Evolutionary conservation across 495 filamentous ascomycete species (phyloP), one percentile per base, ranked within the genome.

Genomic region (Talaromyces proteolyticus): DNA sequence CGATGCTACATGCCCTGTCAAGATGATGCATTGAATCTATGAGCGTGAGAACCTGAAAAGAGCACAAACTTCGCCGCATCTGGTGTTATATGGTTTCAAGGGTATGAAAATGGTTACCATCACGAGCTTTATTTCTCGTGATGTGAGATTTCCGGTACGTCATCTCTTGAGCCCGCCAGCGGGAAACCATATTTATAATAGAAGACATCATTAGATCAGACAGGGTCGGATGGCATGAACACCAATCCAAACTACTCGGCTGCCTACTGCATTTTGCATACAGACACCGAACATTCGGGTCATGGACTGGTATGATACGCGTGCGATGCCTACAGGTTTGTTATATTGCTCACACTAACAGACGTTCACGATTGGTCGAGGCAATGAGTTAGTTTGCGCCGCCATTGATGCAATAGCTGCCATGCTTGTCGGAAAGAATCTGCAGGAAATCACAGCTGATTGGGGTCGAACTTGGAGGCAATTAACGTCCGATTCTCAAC

Each of bases 191-290:
- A 29, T 12, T 29, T 6, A 17, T 17, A 42, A 5, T 6, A 17
- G 36, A 44, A 84, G 83, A 96, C 91, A 39, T 95, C 91, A 38
- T 80, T 96, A 38, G 88, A 95, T 68, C 91, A 91, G 72, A 94
- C 89, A 4, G 91, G 91, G 57, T 94, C 89, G 26, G 91, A 96
- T 78, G 91, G 91, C 60, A 96, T 96, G 91, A 95, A 96, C 64
- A 86, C 88, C 10, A 88, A 91, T 5, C 87, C 89, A 26, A 91
- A 96, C 71, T 96, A 95, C 69, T 91, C 88, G 2, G 74, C 89
- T 42, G 89, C 91, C 11, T 96, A 95, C 75, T 94, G 90, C 64
- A 90, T 96, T 60, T 75, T 96, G 44, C 67, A 87, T 58, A 95
- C 91, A 2, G 84, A 93, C 61, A 81, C 83, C 0, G 61, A 75